phyloP scores from a whole-genome alignment of 1,284 basidiomycete species.

The Cryptococcus floricola region DNA sequence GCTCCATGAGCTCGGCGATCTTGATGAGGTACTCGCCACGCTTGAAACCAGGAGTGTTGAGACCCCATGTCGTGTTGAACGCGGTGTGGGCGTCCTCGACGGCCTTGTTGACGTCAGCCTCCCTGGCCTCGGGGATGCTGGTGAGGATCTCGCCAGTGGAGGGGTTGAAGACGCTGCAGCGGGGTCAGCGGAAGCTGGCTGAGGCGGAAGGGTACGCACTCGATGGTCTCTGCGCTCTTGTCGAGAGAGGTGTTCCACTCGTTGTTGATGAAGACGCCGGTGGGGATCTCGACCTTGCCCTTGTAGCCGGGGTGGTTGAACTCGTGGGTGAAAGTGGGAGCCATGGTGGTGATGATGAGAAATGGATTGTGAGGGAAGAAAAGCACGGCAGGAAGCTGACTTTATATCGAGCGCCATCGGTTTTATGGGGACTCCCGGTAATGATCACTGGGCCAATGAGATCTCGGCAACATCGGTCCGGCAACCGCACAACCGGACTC shows the following conservation, averaged over 20 bases:
- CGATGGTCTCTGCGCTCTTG: constrained; percentile 46
- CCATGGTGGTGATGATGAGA: constrained; percentile 20
- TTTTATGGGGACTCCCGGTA: too few species aligned
- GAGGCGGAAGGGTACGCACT: constrained; percentile 28
- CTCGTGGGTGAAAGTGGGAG: constrained; percentile 54
- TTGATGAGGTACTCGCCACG: constrained; percentile 63
- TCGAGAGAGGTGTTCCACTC: constrained; percentile 71
- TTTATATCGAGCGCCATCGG: too few species aligned
- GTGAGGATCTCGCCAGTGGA: constrained; percentile 69
- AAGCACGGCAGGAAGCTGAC: background rate
- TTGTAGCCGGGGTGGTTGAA: constrained; percentile 64
- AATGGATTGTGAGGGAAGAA: background rate
- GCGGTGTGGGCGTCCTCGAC: constrained; percentile 74
- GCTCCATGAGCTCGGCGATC: constrained; percentile 71
- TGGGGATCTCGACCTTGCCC: constrained; percentile 63
- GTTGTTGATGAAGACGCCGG: constrained; percentile 78
- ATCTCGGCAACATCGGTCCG: too few species aligned
- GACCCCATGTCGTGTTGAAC: constrained; percentile 69
- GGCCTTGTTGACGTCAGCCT: constrained; percentile 68
- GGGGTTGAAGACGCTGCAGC: constrained; percentile 68
- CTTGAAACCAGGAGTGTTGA: constrained; percentile 55
- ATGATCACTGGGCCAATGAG: too few species aligned
- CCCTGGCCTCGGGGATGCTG: constrained; percentile 63
- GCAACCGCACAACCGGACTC: too few species aligned
- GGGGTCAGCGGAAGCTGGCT: background rate